Base-by-base conservation (phyloP, 176 grass and related monocot genomes). In the Musa schizocarpa region DNA sequence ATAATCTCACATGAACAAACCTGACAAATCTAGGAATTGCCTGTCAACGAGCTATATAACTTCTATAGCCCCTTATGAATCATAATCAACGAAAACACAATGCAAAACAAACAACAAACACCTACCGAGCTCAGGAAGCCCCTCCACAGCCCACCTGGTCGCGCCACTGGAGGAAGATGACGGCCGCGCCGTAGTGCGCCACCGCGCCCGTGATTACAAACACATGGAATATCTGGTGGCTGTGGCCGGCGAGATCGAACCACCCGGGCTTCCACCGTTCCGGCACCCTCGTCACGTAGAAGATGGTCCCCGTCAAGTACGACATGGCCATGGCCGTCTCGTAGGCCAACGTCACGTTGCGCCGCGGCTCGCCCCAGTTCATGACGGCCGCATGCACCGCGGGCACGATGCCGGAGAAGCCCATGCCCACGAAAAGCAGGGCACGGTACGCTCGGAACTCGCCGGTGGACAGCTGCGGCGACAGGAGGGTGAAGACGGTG, bases 221-320 rank as follows among this genome's bases (percentile, higher is more conserved):
- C 34, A 84, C 78, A n/a, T 99, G 96, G 80, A 99, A 99, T 76
- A 99, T 91, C 86, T 99, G 96, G 71, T 99, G 96, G 79, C 96
- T 99, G 67, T 99, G 95, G 0, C 95, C 91, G 0, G 87, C 85
- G 27, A 99, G 58, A 69, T 99, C 95, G 69, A 94, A 94, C 9
- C 73, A 61, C 25, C 95, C 95, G 0, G 95, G 95, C 5, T 83
- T 78, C 90, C 90, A 99, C 78, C 85, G 77, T 88, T 99, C 95
- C 2, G 91, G 95, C 16, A 94, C 90, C 76, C 95, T 87, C 76
- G 79, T 89, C 68, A 89, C 95, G 76, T 94, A 99, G 80, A 99
- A 82, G 49, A 82, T 82, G 0, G 86, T 89, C 10, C 95, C 95
- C 6, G 63, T 65, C 10, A 81, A 81, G 77, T 99, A 94, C 1